phyloP scores from a whole-genome alignment of 805 yeast species.

The Nematodospora valgi region DNA sequence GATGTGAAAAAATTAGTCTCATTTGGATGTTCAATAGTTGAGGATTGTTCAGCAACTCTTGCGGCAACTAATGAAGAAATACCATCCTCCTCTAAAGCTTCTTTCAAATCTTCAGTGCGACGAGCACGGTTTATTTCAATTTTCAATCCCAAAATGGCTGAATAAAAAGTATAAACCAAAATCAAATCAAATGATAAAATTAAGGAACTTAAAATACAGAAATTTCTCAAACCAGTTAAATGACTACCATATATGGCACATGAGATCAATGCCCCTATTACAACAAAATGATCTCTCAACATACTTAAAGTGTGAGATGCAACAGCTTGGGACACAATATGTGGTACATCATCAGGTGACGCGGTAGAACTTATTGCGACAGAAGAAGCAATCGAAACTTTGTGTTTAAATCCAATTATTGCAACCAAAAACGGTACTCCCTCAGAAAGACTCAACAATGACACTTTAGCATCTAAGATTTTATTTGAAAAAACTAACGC shows the following conservation, averaged over 20 bases:
- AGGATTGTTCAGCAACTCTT: slow-evolving; percentile 54
- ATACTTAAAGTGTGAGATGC: slow-evolving; percentile 46
- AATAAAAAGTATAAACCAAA: slow-evolving; percentile 73
- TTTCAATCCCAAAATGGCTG: slow-evolving; percentile 82
- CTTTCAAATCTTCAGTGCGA: slow-evolving; percentile 71
- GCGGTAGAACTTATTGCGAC: slow-evolving; percentile 42
- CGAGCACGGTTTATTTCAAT: slow-evolving; percentile 85
- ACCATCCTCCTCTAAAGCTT: slow-evolving; percentile 91
- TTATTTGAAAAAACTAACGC: slow-evolving; percentile 63
- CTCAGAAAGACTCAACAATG: slow-evolving; percentile 75
- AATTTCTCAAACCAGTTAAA: slow-evolving; percentile 72
- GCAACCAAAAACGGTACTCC: slow-evolving; percentile 93
- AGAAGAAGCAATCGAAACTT: slow-evolving; percentile 64
- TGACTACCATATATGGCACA: slow-evolving; percentile 63
- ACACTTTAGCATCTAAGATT: slow-evolving; percentile 56
- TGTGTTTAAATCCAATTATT: slow-evolving; percentile 86
- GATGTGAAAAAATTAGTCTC: slow-evolving; percentile 21
- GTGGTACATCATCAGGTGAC: slow-evolving; percentile 38
- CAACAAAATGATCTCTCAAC: slow-evolving; percentile 73
- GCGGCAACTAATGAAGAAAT: slow-evolving; percentile 67
- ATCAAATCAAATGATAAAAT: slow-evolving; percentile 69
- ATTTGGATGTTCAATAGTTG: slow-evolving; percentile 34
- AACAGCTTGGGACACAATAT: slow-evolving; percentile 42
- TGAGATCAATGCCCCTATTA: slow-evolving; percentile 66
- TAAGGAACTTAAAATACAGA: slow-evolving; percentile 70